Evolutionary conservation across 2,329 filamentous ascomycete genomes (phyloP).

Genomic region (Stenocarpella maydis): DNA sequence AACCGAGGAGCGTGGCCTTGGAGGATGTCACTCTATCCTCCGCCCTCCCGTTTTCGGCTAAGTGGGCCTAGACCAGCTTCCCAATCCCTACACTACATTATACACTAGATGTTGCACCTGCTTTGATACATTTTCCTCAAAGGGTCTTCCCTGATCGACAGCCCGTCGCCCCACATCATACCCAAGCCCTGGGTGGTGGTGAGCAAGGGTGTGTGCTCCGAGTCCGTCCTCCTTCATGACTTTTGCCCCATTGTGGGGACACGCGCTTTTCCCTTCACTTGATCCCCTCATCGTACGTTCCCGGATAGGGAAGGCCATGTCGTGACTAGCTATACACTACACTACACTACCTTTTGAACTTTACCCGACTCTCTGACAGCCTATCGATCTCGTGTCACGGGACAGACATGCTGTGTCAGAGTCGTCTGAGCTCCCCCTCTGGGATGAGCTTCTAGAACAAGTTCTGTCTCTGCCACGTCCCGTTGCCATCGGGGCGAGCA

Average conservation of each 20-base stretch:
- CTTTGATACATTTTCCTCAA: too few relatives aligned
- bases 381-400: slow-evolving; percentile 8
- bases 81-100: too few relatives aligned
- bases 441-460: slow-evolving; percentile 11
- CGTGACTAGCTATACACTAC: slow-evolving; percentile 6
- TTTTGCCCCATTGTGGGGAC: too few relatives aligned
- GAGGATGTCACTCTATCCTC: slow-evolving; percentile 28
- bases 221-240: too few relatives aligned
- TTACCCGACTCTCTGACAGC: slow-evolving; percentile 14
- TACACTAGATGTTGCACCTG: too few relatives aligned
- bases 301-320: background rate
- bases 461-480: background rate
- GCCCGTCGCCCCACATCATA: background rate
- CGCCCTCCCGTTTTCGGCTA: slow-evolving; percentile 29
- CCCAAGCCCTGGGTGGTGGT: background rate
- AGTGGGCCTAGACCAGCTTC: background rate
- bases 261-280: slow-evolving; percentile 8
- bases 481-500: background rate
- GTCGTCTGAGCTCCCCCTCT: background rate
- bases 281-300: background rate
- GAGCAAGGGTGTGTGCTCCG: slow-evolving; percentile 2
- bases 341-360: background rate
- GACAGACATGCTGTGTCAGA: background rate
- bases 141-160: slow-evolving; percentile 17
- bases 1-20: background rate